Evolutionary conservation across 495 filamentous ascomycete species (phyloP).

Genomic region (Talaromyces stipitatus): DNA sequence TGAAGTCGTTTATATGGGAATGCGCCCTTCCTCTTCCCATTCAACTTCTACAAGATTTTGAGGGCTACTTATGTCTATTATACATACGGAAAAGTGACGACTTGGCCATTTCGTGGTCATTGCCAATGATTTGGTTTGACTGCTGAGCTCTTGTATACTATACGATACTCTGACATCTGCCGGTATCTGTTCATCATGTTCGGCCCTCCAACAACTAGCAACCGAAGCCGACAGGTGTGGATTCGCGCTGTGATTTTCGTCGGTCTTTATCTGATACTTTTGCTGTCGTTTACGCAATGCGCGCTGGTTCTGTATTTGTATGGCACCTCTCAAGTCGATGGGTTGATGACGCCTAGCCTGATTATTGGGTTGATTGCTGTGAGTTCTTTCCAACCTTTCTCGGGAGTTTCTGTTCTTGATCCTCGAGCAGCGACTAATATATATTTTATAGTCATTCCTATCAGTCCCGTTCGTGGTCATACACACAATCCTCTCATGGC

Average conservation of each 20-base stretch:
- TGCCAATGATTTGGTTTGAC: not conserved
- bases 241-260: slow-evolving; percentile 35
- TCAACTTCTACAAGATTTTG: not conserved
- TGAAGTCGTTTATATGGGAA: not conserved
- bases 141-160: not conserved
- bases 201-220: not conserved
- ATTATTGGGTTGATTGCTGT: slow-evolving; percentile 32
- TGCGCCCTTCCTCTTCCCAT: not conserved
- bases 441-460: slow-evolving; percentile 25
- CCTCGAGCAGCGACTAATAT: no score
- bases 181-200: not conserved
- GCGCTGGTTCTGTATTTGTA: slow-evolving; percentile 34
- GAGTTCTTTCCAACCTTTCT: slow-evolving; percentile 14
- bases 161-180: not conserved
- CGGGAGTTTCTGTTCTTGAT: not conserved
- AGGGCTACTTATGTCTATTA: no score
- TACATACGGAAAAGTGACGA: not conserved
- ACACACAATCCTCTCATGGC: slow-evolving; percentile 38
- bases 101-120: not conserved
- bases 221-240: slow-evolving; percentile 13
- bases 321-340: slow-evolving; percentile 27
- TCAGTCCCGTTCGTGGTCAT: slow-evolving; percentile 31
- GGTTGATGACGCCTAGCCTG: slow-evolving; percentile 36
- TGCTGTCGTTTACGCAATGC: slow-evolving; percentile 31
- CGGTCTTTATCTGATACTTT: slow-evolving; percentile 30